Percentiles rank a stretch among this genome's conserved stretches.
Conservation (phyloP, 2,329 filamentous ascomycete species). For the Pyricularia grisea region DNA sequence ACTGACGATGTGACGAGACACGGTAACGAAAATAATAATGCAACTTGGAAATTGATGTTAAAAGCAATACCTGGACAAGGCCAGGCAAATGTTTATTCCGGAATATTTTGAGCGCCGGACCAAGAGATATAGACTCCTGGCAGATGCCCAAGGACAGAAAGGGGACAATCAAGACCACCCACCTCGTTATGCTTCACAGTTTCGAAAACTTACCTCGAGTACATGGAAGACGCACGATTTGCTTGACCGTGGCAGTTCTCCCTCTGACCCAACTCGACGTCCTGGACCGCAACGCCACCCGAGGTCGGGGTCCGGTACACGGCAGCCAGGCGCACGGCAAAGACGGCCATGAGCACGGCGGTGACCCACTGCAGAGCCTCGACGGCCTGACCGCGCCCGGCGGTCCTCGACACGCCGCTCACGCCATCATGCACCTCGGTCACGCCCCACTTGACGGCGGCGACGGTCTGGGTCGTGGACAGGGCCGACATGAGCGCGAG, state of each 20-base stretch:
- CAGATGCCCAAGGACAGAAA: background rate
- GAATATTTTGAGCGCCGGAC: background rate
- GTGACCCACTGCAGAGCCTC: constrained; percentile 5
- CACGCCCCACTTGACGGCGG: background rate
- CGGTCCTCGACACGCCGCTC: background rate
- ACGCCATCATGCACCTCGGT: background rate
- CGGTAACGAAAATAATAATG: background rate
- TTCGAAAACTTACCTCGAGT: background rate
- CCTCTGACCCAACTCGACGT: background rate
- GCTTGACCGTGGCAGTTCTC: background rate
- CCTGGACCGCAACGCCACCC: background rate
- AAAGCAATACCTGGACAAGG: background rate
- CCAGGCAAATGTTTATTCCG: background rate
- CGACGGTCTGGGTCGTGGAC: background rate
- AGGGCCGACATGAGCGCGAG: background rate
- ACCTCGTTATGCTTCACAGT: background rate
- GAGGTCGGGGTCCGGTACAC: background rate
- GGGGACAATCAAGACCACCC: background rate
- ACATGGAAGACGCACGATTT: background rate
- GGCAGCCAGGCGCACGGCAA: background rate
- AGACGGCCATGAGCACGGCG: background rate
- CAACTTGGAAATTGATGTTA: background rate
- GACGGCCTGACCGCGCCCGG: background rate
- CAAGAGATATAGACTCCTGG: background rate
- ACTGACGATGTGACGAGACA: background rate